Evolutionary conservation across 2,329 filamentous ascomycete genomes (phyloP).

Genomic region (Exophiala alcalophila): DNA sequence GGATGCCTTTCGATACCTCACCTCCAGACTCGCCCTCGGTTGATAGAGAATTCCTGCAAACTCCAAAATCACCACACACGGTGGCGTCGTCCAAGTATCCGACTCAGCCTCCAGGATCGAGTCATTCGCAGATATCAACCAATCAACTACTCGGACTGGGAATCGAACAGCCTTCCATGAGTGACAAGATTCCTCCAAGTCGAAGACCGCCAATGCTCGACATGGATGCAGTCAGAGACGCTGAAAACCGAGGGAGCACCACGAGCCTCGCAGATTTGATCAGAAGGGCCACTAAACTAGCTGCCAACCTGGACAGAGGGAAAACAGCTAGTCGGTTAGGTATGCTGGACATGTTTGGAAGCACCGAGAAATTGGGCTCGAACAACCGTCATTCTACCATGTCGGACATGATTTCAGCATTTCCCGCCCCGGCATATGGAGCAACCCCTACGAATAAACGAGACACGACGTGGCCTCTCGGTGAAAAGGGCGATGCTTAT

Average conservation of each 20-base stretch:
- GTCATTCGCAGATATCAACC: constrained; percentile 22
- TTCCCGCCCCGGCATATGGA: constrained; percentile 56
- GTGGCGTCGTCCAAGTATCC: constrained; percentile 18
- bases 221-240: constrained; percentile 75
- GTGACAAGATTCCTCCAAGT: constrained; percentile 39
- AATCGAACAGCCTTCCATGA: constrained; percentile 34
- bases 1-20: constrained; percentile 26
- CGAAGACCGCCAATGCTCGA: constrained; percentile 68
- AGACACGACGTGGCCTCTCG: constrained; percentile 40
- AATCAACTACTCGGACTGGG: constrained; percentile 25
- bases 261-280: constrained; percentile 93
- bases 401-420: constrained; percentile 63
- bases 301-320: constrained; percentile 82
- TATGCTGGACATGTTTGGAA: constrained; percentile 47
- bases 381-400: constrained; percentile 51
- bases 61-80: constrained; percentile 20
- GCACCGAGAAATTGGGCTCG: constrained; percentile 31
- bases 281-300: constrained; percentile 77
- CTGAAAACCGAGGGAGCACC: constrained; percentile 80
- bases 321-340: constrained; percentile 61
- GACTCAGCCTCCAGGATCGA: constrained; percentile 8
- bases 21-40: constrained; percentile 20
- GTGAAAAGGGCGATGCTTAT: constrained; percentile 33
- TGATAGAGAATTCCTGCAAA: constrained; percentile 24
- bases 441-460: constrained; percentile 45